Evolutionary conservation across 2,329 filamentous ascomycete genomes (phyloP), one percentile per base, ranked within the genome.

Genomic region (Calonectria multiphialidica): DNA sequence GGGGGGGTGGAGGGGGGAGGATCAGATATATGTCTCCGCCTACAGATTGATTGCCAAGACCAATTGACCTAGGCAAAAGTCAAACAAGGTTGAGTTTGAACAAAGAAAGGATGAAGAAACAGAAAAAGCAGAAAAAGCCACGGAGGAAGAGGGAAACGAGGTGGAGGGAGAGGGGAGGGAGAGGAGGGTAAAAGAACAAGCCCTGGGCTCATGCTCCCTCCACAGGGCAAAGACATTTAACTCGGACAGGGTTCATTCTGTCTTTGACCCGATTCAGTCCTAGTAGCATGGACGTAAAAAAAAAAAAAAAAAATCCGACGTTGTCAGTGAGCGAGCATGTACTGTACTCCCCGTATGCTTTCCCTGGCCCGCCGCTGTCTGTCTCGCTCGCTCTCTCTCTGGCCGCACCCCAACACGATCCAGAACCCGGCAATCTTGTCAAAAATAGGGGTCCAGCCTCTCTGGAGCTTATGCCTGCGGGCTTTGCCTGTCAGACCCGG

Each of bases 401-500:
- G 4, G 10, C 47, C 18, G 25, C n/a, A n/a, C 53, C 59, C 64
- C 66, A 72, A 62, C 64, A 57, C 53, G 53, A 57, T 57, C 53
- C n/a, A 57, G 67, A 18, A 37, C 72, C 49, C 63, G 45, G 42
- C 45, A 33, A 37, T 37, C 44, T 28, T 40, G 59, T 21, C 57
- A 50, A 64, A 64, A 75, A 77, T 79, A 79, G 74, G 77, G 77
- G 77, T 77, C 77, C 77, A 79, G 70, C 68, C 74, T 70, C 72
- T 42, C 49, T 70, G 18, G 30, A 35, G 42, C 45, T 37, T 44
- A n/a, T 44, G 42, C 42, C 18, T 35, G 53, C 53, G 53, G 10
- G 28, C 50, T n/a, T 55, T 16, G 55, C 23, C 37, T 57, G 53
- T 37, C 35, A 61, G 37, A n/a, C 6, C 35, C 63, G 30, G 53